A percentile compares a stretch with the other conserved stretches of the same genome.
Evolutionary conservation across 192 early-diverging fungal genomes (phyloP).

Genomic region (Umbelopsis ramanniana): DNA sequence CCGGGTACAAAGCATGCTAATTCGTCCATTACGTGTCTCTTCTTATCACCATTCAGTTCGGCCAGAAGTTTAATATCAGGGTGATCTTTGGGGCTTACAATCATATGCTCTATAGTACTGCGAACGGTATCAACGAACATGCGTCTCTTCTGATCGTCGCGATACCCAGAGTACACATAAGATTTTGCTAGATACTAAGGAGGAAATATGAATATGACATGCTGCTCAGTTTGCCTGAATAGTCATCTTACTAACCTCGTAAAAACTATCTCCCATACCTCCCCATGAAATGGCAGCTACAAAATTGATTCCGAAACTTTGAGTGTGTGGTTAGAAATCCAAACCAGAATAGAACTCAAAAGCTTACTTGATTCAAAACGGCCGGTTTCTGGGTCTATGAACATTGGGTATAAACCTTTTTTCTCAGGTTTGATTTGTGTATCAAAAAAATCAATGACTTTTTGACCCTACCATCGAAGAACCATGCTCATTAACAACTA

Average conservation of each 20-base stretch:
- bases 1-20: conserved; percentile 60
- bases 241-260: conserved; percentile 50
- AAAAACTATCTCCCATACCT: conserved; percentile 61
- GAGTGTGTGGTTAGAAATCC: background rate
- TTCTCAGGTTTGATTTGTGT: conserved; percentile 42
- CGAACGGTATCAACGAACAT: conserved; percentile 38
- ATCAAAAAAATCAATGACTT: conserved; percentile 58
- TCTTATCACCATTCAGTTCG: conserved; percentile 8
- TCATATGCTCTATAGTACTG: conserved; percentile 31
- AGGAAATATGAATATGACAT: conserved; percentile 1
- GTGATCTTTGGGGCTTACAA: conserved; percentile 20
- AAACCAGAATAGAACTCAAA: background rate
- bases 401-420: conserved; percentile 63
- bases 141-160: conserved; percentile 34
- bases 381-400: conserved; percentile 46
- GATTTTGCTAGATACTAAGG: conserved; percentile 61
- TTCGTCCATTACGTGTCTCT: conserved; percentile 25
- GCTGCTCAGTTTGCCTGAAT: background rate
- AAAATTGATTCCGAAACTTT: conserved; percentile 5
- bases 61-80: conserved; percentile 18
- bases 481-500: background rate
- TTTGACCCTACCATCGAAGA: conserved; percentile 48
- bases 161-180: conserved; percentile 48
- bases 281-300: conserved; percentile 46
- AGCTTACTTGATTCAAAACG: conserved; percentile 27